phyloP scores from a whole-genome alignment of 2,329 filamentous ascomycete species.

The Aspergillus sp. region DNA sequence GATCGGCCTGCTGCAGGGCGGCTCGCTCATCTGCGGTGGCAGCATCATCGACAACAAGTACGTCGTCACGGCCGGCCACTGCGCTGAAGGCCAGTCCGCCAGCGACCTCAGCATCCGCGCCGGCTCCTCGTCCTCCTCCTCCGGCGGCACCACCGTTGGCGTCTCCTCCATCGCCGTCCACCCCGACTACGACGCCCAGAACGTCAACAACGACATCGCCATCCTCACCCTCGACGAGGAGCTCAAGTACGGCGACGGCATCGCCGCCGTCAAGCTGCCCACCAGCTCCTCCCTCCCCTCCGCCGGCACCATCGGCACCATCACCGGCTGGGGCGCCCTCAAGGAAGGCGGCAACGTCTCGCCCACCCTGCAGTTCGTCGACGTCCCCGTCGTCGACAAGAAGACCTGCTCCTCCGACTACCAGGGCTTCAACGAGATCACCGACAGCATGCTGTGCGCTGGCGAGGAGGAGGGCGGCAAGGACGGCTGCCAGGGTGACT shows the following conservation, averaged over 20 bases:
- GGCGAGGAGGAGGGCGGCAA: constrained; percentile 2
- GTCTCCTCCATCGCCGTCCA: not conserved
- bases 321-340: constrained; percentile 4
- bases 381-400: not conserved
- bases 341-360: not conserved
- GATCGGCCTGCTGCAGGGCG: constrained; percentile 2
- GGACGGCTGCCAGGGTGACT: constrained; percentile 6
- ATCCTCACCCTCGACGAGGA: not conserved
- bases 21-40: constrained; percentile 6
- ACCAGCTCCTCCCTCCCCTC: not conserved
- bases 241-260: not conserved
- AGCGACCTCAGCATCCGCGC: constrained; percentile 6
- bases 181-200: constrained; percentile 3
- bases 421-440: not conserved
- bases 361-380: not conserved
- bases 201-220: constrained; percentile 2
- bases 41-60: constrained; percentile 2
- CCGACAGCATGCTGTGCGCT: constrained; percentile 2
- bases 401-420: not conserved
- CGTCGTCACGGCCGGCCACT: constrained; percentile 10
- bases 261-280: constrained; percentile 51
- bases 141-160: not conserved
- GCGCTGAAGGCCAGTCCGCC: not conserved
- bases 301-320: not conserved
- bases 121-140: not conserved